A percentile compares a stretch with the other conserved stretches of the same genome.
Evolutionary conservation across 169 alveolate species (phyloP).

Genomic region (Eimeria necatrix): DNA sequence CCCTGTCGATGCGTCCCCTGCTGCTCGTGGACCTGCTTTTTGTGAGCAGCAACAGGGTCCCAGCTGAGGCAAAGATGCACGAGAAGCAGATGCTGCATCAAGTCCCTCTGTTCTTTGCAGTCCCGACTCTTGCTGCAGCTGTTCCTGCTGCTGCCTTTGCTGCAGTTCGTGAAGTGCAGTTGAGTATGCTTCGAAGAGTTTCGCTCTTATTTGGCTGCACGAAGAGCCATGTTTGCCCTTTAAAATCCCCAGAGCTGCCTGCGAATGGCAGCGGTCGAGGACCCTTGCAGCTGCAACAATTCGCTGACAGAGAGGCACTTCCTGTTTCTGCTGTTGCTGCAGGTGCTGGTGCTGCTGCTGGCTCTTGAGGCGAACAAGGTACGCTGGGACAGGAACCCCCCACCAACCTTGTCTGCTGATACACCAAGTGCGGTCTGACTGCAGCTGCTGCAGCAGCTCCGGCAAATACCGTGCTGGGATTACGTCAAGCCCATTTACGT

Average conservation of each 20-base stretch:
- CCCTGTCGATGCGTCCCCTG: neutral
- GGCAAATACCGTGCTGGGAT: neutral
- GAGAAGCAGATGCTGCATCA: neutral
- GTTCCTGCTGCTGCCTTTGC: neutral
- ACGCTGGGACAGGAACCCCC: slow-evolving; percentile 32
- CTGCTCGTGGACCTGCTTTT: neutral
- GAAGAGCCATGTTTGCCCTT: neutral
- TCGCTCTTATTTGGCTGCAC: neutral
- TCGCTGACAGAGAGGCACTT: slow-evolving; percentile 6
- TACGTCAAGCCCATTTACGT: neutral
- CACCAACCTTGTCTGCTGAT: slow-evolving; percentile 52
- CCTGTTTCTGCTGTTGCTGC: slow-evolving; percentile 3
- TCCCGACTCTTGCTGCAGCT: neutral
- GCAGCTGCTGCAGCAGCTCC: slow-evolving; percentile 38
- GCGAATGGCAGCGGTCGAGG: neutral
- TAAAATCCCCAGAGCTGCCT: neutral
- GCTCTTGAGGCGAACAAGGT: neutral
- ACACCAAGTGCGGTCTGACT: neutral
- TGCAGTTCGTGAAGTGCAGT: neutral
- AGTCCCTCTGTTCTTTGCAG: neutral
- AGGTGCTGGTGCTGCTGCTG: slow-evolving; percentile 9
- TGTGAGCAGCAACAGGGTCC: neutral
- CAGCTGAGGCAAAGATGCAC: neutral
- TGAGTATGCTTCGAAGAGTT: neutral
- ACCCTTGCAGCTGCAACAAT: slow-evolving; percentile 3